Conservation (phyloP, 163 green algal genomes). For the Scenedesmus sp. region DNA sequence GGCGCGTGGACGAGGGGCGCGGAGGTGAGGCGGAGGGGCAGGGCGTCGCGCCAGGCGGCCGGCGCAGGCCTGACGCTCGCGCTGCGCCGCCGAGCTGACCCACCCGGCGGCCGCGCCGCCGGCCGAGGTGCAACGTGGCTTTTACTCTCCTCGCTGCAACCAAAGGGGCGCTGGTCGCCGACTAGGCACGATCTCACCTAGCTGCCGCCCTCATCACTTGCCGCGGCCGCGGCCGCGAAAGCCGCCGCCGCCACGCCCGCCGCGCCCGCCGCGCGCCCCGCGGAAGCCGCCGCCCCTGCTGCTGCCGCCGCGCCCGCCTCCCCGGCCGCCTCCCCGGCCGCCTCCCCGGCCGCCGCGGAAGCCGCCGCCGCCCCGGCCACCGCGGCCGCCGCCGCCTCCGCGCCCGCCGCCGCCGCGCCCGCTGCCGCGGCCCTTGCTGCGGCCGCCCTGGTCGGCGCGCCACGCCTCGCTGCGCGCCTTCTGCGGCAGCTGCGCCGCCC, state of each 20-base stretch:
- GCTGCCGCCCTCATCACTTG: too few relatives aligned
- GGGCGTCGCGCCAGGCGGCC: too few relatives aligned
- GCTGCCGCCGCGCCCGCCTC: background rate
- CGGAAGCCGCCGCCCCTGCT: background rate
- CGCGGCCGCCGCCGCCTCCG: constrained; percentile 3
- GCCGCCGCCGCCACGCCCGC: background rate
- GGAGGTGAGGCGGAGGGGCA: too few relatives aligned
- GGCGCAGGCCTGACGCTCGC: too few relatives aligned
- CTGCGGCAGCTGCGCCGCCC: constrained; percentile 25
- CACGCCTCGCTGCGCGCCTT: constrained; percentile 29
- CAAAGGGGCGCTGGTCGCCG: background rate
- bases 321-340: constrained; percentile 10
- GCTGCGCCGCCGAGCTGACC: too few relatives aligned
- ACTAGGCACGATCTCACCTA: too few relatives aligned
- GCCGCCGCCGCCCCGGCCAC: constrained; percentile 1
- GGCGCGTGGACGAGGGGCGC: too few relatives aligned
- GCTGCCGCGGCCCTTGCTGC: background rate
- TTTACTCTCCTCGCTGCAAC: too few relatives aligned
- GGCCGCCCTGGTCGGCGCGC: background rate
- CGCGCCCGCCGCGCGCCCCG: constrained; percentile 3
- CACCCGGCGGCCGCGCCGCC: too few relatives aligned
- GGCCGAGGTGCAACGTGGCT: constrained; percentile 13
- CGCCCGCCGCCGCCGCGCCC: background rate
- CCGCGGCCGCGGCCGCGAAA: too few relatives aligned
- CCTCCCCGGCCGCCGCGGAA: constrained; percentile 10